phyloP scores from a whole-genome alignment of 805 yeast genomes.

The Lachancea mirantina region DNA sequence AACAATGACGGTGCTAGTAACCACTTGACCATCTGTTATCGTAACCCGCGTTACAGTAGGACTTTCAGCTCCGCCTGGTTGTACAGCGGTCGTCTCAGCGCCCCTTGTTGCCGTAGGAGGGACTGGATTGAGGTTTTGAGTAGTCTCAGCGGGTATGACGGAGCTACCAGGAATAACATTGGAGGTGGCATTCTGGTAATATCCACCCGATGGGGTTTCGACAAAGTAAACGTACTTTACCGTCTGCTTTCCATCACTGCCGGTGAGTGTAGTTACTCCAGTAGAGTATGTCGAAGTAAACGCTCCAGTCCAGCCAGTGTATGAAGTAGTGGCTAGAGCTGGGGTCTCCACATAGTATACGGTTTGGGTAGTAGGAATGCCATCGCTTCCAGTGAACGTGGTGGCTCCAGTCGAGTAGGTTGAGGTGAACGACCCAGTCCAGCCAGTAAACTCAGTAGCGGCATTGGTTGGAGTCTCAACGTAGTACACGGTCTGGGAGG shows the following conservation, averaged over 20 bases:
- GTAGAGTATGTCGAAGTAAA: constrained; percentile 8
- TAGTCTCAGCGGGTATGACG: constrained; percentile 4
- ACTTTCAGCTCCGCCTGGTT: too few relatives aligned
- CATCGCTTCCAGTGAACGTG: constrained; percentile 8
- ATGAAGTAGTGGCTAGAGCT: constrained; percentile 8
- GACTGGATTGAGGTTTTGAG: not conserved
- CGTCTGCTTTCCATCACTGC: constrained; percentile 7
- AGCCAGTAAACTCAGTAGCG: constrained; percentile 2
- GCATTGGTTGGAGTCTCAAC: constrained; percentile 6
- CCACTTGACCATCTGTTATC: constrained; percentile 12
- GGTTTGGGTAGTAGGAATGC: constrained; percentile 3
- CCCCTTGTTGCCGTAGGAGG: constrained; percentile 7
- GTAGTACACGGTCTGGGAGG: constrained; percentile 6
- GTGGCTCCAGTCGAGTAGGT: constrained; percentile 5
- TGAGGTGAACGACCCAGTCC: constrained; percentile 10
- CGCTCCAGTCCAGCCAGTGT: constrained; percentile 3
- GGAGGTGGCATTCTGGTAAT: constrained; percentile 7
- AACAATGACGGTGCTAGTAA: constrained; percentile 7
- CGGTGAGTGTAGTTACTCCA: constrained; percentile 4
- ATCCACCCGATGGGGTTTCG: constrained; percentile 9
- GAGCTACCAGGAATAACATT: constrained; percentile 7
- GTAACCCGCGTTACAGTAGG: too few relatives aligned
- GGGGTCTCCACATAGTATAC: constrained; percentile 8
- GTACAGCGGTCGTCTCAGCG: constrained; percentile 7
- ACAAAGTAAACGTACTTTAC: constrained; percentile 6